Evolutionary conservation across 2,329 filamentous ascomycete species (phyloP), one percentile per base, ranked within the genome.

Genomic region (Plectosphaerella cucumerina): DNA sequence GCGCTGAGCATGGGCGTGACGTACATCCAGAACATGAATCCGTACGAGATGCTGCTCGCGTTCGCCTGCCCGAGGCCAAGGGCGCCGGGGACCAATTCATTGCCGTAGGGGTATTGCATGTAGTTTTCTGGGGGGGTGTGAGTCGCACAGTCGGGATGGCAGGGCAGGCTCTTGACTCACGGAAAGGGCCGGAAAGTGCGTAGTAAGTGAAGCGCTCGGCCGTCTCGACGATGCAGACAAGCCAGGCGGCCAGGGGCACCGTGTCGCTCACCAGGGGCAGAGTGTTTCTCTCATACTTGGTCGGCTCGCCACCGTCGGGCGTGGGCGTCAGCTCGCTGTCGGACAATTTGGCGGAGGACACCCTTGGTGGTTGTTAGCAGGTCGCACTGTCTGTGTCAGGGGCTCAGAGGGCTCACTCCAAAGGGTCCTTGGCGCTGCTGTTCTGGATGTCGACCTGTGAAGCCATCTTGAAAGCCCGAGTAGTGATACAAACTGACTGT

Each of bases 1-100:
- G 80, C 82, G 63, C 80, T 77, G 21, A 79, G 50, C 34, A 84
- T 77, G 4, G 82, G 81, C n/a, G 78, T 80, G 33, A 80, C 64
- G 53, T 73, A 78, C 15, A 67, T 67, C 50, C 72, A 70, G 42
- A 78, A 66, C 42, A 71, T 69, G 53, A 78, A 78, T 21, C 67
- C 72, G 50, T 75, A 77, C 46, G 68, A 69, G 6, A 80, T 66
- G 5, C 64, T 70, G 6, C 74, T 74, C 5, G 77, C 76, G 5
- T 66, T 71, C 8, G 72, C 68, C 59, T 81, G 74, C 3, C 76
- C 76, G 12, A 79, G 59, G 2, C 72, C 72, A 4, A 81, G 62
- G 4, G 74, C 76, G 57, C 77, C 78, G 1, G 78, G 76, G 1
- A 68, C 64, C 0, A 65, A 54, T 10, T 56, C 50, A n/a, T 56